A percentile compares a stretch with the other conserved stretches of the same genome.
Evolutionary conservation across 768 basidiomycete genomes (phyloP).

Genomic region (Phaffia tasmanica): DNA sequence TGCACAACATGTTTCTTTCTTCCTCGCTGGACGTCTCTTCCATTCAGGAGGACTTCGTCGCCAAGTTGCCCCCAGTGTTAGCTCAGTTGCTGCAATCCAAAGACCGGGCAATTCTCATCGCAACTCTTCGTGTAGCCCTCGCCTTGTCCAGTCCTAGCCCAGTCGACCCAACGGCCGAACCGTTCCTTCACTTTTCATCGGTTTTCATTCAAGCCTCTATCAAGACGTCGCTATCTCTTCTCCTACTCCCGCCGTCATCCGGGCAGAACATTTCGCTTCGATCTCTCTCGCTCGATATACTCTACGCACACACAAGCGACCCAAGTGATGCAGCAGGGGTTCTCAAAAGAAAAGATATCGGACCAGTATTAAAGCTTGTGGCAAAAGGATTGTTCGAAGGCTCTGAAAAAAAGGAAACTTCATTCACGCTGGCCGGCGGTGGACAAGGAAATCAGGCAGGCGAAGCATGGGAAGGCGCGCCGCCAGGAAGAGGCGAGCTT

Average conservation of each 20-base stretch:
- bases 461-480: not conserved
- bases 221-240: not conserved
- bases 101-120: slow-evolving; percentile 19
- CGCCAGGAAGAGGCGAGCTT: slow-evolving; percentile 10
- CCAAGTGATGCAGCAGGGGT: not conserved
- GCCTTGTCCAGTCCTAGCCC: not conserved
- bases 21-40: not conserved
- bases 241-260: slow-evolving; percentile 9
- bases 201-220: slow-evolving; percentile 6
- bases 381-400: slow-evolving; percentile 23
- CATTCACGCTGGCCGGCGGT: not conserved
- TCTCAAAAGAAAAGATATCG: slow-evolving; percentile 15
- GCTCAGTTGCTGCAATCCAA: slow-evolving; percentile 8
- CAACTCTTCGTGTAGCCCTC: slow-evolving; percentile 6
- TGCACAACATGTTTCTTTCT: slow-evolving; percentile 13
- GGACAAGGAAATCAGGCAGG: not conserved
- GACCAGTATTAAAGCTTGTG: slow-evolving; percentile 6
- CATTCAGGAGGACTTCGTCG: not conserved
- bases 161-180: not conserved
- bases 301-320: slow-evolving; percentile 19
- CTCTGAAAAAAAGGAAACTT: not conserved
- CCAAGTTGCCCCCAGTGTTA: slow-evolving; percentile 1
- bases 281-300: slow-evolving; percentile 13
- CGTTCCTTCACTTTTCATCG: not conserved
- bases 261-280: not conserved